These are phyloP conservation scores for Sphaerulina populicola DNA, from an alignment of 2,329 filamentous ascomycete species.

Conservation along the genomic window DNA sequence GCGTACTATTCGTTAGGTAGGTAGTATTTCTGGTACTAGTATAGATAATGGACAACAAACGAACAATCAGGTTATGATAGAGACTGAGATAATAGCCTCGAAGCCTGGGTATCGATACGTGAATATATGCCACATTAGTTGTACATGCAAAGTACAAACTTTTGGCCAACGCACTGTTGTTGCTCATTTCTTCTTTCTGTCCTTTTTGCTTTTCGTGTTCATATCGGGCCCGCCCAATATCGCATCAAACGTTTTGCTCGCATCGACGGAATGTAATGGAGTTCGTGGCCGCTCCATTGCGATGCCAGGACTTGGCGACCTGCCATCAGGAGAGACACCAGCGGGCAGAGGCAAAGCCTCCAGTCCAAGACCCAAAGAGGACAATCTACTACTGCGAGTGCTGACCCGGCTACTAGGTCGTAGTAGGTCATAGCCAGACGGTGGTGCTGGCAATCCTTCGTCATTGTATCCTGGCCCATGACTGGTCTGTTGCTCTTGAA, in stretches of 20 bases:
- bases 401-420: conserved; percentile 18
- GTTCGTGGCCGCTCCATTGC: conserved; percentile 25
- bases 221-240: conserved; percentile 33
- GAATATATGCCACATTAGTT: neutral
- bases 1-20: neutral
- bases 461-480: conserved; percentile 8
- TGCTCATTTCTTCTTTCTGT: conserved; percentile 26
- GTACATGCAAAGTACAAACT: neutral
- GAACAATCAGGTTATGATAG: neutral
- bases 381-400: conserved; percentile 31
- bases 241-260: conserved; percentile 44
- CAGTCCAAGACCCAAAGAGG: conserved; percentile 40
- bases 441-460: conserved; percentile 19
- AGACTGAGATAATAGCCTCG: neutral
- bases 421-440: conserved; percentile 14
- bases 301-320: conserved; percentile 11
- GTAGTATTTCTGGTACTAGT: no score
- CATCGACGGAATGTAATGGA: conserved; percentile 27
- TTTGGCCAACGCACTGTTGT: neutral
- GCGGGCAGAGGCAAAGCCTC: conserved; percentile 42
- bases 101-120: neutral
- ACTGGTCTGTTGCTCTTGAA: conserved; percentile 22
- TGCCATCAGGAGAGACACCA: conserved; percentile 35
- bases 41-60: neutral
- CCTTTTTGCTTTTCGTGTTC: conserved; percentile 27